phyloP scores from a whole-genome alignment of 2,329 filamentous ascomycete genomes.

The Xylogone sp. region DNA sequence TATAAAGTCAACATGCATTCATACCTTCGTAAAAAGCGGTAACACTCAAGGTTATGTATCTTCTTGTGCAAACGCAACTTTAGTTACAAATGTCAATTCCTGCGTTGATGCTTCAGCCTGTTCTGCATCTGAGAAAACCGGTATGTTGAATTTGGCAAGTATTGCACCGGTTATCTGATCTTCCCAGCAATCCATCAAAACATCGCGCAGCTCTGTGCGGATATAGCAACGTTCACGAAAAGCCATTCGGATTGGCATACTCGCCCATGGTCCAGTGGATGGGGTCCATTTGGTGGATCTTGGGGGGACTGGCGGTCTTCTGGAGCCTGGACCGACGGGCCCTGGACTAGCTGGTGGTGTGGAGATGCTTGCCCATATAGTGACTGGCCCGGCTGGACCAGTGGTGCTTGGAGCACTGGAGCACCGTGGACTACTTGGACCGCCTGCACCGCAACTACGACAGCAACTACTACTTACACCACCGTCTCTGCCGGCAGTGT shows the following conservation, averaged over 20 bases:
- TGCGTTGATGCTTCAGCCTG: conserved; percentile 9
- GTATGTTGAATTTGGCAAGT: conserved; percentile 1
- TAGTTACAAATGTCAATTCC: conserved; percentile 1
- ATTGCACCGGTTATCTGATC: background rate
- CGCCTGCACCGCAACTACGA: conserved; percentile 8
- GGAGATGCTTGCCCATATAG: conserved; percentile 8
- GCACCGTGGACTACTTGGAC: conserved; percentile 12
- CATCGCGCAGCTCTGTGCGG: conserved; percentile 3
- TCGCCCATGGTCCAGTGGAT: conserved; percentile 3
- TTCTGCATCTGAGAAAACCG: conserved; percentile 3
- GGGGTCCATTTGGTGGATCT: conserved; percentile 8
- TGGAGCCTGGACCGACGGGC: conserved; percentile 8
- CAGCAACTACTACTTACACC: conserved; percentile 4
- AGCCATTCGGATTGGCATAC: background rate
- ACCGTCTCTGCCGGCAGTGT: conserved; percentile 4
- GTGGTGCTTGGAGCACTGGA: conserved; percentile 7
- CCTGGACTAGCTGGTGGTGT: conserved; percentile 11
- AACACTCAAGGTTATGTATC: background rate
- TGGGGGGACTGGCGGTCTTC: conserved; percentile 12
- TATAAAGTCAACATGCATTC: conserved; percentile 6
- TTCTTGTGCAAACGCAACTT: conserved; percentile 4
- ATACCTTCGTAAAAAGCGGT: background rate
- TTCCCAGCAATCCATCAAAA: conserved; percentile 3
- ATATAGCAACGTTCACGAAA: conserved; percentile 1
- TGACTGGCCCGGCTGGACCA: conserved; percentile 11